Evolutionary conservation across 345 rosid species (phyloP).

Genomic region (Hypericum perforatum): DNA sequence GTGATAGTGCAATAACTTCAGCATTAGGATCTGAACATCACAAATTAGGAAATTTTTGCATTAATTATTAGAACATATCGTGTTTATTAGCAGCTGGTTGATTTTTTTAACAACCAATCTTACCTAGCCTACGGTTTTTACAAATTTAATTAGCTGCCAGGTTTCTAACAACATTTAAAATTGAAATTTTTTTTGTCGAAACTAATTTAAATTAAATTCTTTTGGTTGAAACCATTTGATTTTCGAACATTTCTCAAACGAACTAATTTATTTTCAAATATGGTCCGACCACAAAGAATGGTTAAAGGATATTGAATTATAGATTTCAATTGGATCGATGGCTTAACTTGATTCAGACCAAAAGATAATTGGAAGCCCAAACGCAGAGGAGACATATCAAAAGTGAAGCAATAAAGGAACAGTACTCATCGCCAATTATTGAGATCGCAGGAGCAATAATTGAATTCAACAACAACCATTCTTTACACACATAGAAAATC

Average conservation of each 20-base stretch:
- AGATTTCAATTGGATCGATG: background rate
- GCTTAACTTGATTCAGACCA: background rate
- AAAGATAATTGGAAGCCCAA: constrained; percentile 15
- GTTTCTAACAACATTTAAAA: too few relatives aligned
- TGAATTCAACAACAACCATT: constrained; percentile 18
- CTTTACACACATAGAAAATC: background rate
- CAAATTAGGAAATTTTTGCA: background rate
- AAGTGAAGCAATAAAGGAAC: constrained; percentile 19
- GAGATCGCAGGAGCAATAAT: constrained; percentile 31
- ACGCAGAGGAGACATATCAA: constrained; percentile 15
- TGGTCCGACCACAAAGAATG: too few relatives aligned
- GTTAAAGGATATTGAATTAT: too few relatives aligned
- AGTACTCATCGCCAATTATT: constrained; percentile 32
- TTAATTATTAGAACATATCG: background rate
- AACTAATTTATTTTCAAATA: too few relatives aligned
- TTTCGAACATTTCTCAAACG: too few relatives aligned
- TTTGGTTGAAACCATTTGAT: too few relatives aligned
- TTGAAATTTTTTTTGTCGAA: too few relatives aligned
- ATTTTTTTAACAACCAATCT: too few relatives aligned
- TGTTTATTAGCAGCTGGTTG: too few relatives aligned
- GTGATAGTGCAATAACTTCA: constrained; percentile 61
- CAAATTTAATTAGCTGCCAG: too few relatives aligned
- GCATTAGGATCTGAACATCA: constrained; percentile 46
- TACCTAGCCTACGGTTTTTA: too few relatives aligned
- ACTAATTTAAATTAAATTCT: too few relatives aligned